Percentiles rank a stretch among this genome's conserved stretches.
phyloP scores from a whole-genome alignment of 495 filamentous ascomycete species.

The Friedmanniomyces endolithicus region DNA sequence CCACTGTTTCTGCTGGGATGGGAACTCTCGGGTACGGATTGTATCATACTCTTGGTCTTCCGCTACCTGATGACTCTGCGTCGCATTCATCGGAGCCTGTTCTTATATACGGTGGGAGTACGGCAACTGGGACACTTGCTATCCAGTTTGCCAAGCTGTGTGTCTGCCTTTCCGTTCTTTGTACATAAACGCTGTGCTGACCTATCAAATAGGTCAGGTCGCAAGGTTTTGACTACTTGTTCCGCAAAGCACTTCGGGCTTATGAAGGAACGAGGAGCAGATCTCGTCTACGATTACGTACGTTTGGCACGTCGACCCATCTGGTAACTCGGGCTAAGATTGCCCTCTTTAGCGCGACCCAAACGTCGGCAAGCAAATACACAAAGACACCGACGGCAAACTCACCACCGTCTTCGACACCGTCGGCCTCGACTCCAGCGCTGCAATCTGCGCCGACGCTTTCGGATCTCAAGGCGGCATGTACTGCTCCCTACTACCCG shows the following conservation, averaged over 20 bases:
- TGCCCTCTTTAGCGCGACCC: background rate
- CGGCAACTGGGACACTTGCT: constrained; percentile 11
- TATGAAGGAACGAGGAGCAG: constrained; percentile 2
- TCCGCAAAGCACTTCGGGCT: constrained; percentile 16
- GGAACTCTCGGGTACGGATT: constrained; percentile 33
- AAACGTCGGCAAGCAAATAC: background rate
- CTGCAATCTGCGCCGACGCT: constrained; percentile 22
- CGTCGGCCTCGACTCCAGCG: constrained; percentile 18
- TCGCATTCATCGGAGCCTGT: background rate
- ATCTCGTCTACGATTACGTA: constrained; percentile 12
- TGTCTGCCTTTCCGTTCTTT: background rate
- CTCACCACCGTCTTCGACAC: constrained; percentile 25
- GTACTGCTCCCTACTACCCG: constrained; percentile 16
- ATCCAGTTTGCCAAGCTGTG: constrained; percentile 18
- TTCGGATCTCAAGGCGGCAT: constrained; percentile 9
- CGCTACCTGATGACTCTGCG: constrained; percentile 7
- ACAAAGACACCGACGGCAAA: constrained; percentile 19
- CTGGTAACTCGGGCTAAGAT: background rate
- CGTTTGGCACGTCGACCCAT: background rate
- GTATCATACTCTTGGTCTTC: constrained; percentile 22
- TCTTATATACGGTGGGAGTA: constrained; percentile 19
- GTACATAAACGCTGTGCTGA: background rate
- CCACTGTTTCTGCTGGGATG: constrained; percentile 40
- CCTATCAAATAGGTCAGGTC: constrained; percentile 3
- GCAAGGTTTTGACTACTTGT: constrained; percentile 11